Evolutionary conservation across 2,329 filamentous ascomycete genomes (phyloP).

Genomic region (Colletotrichum simmondsii): DNA sequence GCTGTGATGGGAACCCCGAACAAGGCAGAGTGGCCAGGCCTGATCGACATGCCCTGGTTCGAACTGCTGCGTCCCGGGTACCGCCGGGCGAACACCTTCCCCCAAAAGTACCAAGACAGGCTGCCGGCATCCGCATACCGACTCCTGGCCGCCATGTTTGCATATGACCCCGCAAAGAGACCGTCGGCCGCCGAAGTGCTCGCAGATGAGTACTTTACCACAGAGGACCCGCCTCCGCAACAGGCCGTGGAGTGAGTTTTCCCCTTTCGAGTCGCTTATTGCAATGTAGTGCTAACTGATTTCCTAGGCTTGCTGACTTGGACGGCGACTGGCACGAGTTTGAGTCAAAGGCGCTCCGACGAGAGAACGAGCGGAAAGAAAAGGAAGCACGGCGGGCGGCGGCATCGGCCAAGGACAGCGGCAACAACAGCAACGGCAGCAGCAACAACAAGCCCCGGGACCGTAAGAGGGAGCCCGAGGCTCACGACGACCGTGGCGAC

Average conservation of each 20-base stretch:
- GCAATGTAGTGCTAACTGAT: slow-evolving; percentile 43
- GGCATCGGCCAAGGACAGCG: slow-evolving; percentile 48
- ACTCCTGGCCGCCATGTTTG: slow-evolving; percentile 85
- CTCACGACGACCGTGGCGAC: slow-evolving; percentile 43
- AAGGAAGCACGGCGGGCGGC: slow-evolving; percentile 59
- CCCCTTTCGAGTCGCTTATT: not conserved
- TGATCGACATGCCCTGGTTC: slow-evolving; percentile 97
- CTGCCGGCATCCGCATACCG: slow-evolving; percentile 86
- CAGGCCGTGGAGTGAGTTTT: slow-evolving; percentile 82
- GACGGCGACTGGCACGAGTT: slow-evolving; percentile 99
- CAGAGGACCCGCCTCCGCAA: slow-evolving; percentile 80
- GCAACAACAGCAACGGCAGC: too few relatives aligned
- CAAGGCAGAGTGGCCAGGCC: slow-evolving; percentile 84
- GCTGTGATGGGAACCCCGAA: slow-evolving; percentile 90
- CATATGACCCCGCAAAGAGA: slow-evolving; percentile 85
- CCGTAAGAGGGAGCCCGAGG: slow-evolving; percentile 52
- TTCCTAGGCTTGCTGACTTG: slow-evolving; percentile 75
- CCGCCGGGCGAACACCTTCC: slow-evolving; percentile 79
- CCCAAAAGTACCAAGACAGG: slow-evolving; percentile 82
- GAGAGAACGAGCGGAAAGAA: slow-evolving; percentile 82
- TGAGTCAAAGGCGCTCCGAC: slow-evolving; percentile 92
- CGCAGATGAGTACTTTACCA: slow-evolving; percentile 87
- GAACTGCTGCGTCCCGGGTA: slow-evolving; percentile 86
- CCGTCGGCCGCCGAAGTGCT: slow-evolving; percentile 88
- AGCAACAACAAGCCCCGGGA: slow-evolving; percentile 42